Conservation (phyloP, 2,329 filamentous ascomycete genomes). For the Fusarium torulosum region DNA sequence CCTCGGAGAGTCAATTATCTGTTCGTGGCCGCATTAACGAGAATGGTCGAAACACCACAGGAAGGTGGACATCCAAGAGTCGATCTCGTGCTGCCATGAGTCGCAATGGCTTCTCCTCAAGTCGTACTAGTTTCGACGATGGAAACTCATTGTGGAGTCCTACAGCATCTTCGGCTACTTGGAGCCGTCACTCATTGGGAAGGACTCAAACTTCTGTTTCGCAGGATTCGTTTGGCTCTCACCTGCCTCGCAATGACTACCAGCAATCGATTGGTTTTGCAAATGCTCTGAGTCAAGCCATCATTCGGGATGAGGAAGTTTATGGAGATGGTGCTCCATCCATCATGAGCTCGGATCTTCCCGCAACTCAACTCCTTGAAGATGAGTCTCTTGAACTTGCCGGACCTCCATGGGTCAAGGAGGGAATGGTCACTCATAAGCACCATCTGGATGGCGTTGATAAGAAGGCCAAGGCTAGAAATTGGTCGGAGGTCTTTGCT, state of each 20-base stretch:
- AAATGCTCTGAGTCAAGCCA: conserved; percentile 95
- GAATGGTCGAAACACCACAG: conserved; percentile 63
- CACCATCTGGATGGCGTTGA: conserved; percentile 92
- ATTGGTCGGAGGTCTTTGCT: conserved; percentile 95
- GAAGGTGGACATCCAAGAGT: conserved; percentile 87
- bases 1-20: conserved; percentile 82
- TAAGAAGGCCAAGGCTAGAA: conserved; percentile 92
- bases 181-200: conserved; percentile 93
- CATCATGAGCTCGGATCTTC: conserved; percentile 71
- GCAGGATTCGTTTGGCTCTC: conserved; percentile 87
- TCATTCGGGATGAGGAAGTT: conserved; percentile 87
- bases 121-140: conserved; percentile 94
- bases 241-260: conserved; percentile 82
- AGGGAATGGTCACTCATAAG: conserved; percentile 95
- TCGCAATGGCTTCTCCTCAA: conserved; percentile 86
- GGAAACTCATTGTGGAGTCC: conserved; percentile 92
- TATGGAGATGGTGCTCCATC: conserved; percentile 62
- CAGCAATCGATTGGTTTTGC: conserved; percentile 98
- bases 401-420: conserved; percentile 98
- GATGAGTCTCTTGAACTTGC: conserved; percentile 92
- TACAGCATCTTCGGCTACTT: conserved; percentile 85
- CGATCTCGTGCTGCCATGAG: conserved; percentile 81
- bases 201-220: conserved; percentile 93
- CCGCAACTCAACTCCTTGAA: conserved; percentile 77
- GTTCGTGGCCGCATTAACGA: conserved; percentile 79